Evolutionary conservation across 2,329 filamentous ascomycete species (phyloP).

Genomic region (Ascosphaera aggregata): DNA sequence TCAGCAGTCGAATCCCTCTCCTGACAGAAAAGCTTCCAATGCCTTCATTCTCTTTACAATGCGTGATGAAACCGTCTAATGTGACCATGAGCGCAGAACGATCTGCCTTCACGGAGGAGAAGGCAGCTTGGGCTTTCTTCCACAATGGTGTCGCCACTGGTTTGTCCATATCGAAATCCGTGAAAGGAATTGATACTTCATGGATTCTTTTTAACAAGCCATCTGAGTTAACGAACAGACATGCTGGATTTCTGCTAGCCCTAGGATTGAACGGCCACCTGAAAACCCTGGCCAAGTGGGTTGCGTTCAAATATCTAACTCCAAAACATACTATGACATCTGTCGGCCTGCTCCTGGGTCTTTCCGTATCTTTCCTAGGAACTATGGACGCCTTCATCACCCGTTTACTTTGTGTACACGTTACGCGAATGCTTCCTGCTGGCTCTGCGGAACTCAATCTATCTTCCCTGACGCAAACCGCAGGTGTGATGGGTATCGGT

Average conservation of each 20-base stretch:
- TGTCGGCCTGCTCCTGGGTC: conserved; percentile 73
- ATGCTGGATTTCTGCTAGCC: conserved; percentile 79
- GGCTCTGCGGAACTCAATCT: conserved; percentile 88
- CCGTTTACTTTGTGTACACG: conserved; percentile 78
- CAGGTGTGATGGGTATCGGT: conserved; percentile 91
- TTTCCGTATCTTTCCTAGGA: conserved; percentile 83
- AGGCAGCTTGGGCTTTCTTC: conserved; percentile 96
- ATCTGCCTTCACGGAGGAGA: conserved; percentile 71
- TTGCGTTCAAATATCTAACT: conserved; percentile 97
- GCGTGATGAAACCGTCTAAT: conserved; percentile 75
- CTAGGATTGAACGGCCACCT: conserved; percentile 86
- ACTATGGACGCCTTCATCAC: conserved; percentile 97
- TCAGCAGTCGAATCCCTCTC: conserved; percentile 64
- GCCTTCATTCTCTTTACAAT: conserved; percentile 75
- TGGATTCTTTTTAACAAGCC: conserved; percentile 99
- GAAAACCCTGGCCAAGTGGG: conserved; percentile 89
- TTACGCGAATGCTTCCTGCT: conserved; percentile 77
- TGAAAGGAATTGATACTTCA: conserved; percentile 87
- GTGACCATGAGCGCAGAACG: conserved; percentile 89
- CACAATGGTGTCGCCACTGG: conserved; percentile 90
- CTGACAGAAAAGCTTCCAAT: conserved; percentile 83
- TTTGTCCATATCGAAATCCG: conserved; percentile 67
- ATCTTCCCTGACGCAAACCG: conserved; percentile 80
- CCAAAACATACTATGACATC: conserved; percentile 99
- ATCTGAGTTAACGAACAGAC: conserved; percentile 76